Percentiles rank a stretch among this genome's conserved stretches.
Evolutionary conservation across 2,329 filamentous ascomycete genomes (phyloP).

Genomic region (Colletotrichum cordylinicola): DNA sequence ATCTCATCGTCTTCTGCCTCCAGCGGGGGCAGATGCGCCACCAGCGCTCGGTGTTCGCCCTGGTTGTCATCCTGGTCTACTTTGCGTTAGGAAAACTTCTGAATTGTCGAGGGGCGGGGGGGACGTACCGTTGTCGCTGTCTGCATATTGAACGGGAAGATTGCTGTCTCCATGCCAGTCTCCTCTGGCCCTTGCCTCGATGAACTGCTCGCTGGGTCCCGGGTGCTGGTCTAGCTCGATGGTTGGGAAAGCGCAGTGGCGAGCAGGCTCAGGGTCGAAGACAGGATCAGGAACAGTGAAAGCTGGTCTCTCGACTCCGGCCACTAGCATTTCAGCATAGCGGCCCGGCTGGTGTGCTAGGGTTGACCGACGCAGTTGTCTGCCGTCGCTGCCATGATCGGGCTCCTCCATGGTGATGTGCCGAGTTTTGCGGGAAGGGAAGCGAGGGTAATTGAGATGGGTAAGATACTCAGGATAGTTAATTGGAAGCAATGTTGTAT

Average conservation of each 20-base stretch:
- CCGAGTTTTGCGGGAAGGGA: neutral
- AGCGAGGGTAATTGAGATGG: neutral
- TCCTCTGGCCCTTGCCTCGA: neutral
- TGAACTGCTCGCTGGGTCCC: conserved; percentile 12
- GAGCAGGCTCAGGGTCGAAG: conserved; percentile 29
- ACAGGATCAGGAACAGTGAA: conserved; percentile 25
- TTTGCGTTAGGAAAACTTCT: neutral
- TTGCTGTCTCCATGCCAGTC: neutral
- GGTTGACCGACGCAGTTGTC: neutral
- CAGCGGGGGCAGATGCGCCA: neutral
- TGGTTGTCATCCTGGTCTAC: neutral
- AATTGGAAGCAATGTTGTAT: neutral
- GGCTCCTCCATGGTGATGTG: neutral
- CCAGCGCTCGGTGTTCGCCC: neutral
- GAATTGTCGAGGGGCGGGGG: neutral
- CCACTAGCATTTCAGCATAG: conserved; percentile 27
- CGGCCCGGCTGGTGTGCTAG: conserved; percentile 22
- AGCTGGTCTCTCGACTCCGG: neutral
- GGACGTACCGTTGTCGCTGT: neutral
- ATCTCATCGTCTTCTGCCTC: neutral
- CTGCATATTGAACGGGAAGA: neutral
- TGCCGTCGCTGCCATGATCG: neutral
- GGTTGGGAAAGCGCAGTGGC: conserved; percentile 27
- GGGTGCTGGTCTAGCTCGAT: conserved; percentile 27
- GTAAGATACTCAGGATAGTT: neutral